These are phyloP conservation scores for Scedosporium apiospermum DNA, from an alignment of 2,329 filamentous ascomycete genomes.

Conservation along the genomic window DNA sequence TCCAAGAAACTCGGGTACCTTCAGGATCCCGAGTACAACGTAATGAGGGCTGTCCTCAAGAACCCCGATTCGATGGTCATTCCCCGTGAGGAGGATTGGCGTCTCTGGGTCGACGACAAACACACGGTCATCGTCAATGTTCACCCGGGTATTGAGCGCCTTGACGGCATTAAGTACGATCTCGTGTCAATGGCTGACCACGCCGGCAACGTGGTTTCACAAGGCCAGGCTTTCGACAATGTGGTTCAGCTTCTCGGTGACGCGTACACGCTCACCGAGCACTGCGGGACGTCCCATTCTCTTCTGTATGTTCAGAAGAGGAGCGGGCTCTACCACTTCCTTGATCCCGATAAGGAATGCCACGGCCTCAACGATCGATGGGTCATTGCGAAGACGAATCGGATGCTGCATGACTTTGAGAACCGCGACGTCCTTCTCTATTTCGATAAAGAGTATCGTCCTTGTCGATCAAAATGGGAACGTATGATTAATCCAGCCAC, in stretches of 20 bases:
- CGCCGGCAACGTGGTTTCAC: not conserved
- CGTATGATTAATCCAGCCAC: not conserved
- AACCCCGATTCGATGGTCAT: not conserved
- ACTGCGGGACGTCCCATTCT: conserved; percentile 8
- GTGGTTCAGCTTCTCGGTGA: not conserved
- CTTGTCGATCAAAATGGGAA: not conserved
- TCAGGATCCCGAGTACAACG: not conserved
- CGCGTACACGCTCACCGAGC: not conserved
- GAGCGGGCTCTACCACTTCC: conserved; percentile 7
- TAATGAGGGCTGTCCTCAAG: not conserved
- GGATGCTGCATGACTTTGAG: conserved; percentile 6
- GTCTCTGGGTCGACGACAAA: not conserved
- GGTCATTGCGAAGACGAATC: conserved; percentile 8
- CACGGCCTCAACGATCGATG: conserved; percentile 6
- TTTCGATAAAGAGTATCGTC: not conserved
- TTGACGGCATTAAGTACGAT: not conserved
- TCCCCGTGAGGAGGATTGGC: conserved; percentile 2
- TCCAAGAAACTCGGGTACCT: not conserved
- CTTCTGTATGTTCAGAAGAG: not conserved
- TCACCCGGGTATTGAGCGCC: not conserved
- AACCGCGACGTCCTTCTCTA: not conserved
- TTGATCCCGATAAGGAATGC: conserved; percentile 7
- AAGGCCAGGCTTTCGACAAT: not conserved
- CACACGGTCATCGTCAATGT: not conserved
- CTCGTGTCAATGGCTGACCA: not conserved